phyloP scores from a whole-genome alignment of 106 monocot genomes.

The Apostasia ramifera region DNA sequence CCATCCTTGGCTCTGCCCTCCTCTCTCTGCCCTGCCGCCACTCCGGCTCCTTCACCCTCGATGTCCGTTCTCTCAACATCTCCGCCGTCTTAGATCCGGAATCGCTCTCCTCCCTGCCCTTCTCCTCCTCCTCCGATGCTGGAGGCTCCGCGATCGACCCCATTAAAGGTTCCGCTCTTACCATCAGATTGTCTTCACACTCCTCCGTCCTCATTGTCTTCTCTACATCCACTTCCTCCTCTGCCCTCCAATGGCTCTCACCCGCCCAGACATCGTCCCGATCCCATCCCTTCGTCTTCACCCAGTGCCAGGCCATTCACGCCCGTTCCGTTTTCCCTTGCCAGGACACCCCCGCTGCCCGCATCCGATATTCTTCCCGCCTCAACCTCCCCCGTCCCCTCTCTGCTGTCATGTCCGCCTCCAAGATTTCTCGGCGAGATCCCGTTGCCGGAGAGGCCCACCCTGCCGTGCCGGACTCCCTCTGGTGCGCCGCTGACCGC shows the following conservation, averaged over 20 bases:
- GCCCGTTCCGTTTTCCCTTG: constrained; percentile 95
- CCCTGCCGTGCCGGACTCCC: constrained; percentile 15
- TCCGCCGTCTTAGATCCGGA: constrained; percentile 38
- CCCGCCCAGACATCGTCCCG: constrained; percentile 60
- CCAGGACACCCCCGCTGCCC: constrained; percentile 95
- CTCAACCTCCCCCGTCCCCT: constrained; percentile 64
- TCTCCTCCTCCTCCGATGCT: constrained; percentile 23
- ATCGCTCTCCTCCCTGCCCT: constrained; percentile 22
- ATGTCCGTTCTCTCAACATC: constrained; percentile 51
- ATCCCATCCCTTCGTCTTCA: constrained; percentile 68
- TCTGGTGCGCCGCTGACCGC: constrained; percentile 61
- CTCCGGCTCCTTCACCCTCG: constrained; percentile 53
- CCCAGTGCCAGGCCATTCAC: constrained; percentile 90
- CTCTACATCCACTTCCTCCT: constrained; percentile 62
- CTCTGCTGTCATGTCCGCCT: constrained; percentile 74
- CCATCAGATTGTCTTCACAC: constrained; percentile 35
- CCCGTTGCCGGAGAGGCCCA: constrained; percentile 31
- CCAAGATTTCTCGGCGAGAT: constrained; percentile 33
- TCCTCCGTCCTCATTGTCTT: constrained; percentile 49
- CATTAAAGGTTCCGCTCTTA: constrained; percentile 45
- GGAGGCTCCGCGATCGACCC: constrained; percentile 25
- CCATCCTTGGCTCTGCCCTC: constrained; percentile 61
- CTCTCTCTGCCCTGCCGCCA: constrained; percentile 45
- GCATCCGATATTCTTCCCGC: constrained; percentile 50
- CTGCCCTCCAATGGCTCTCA: constrained; percentile 87